Evolutionary conservation across 768 basidiomycete species (phyloP).

Genomic region (Xerocomellus intermedius): DNA sequence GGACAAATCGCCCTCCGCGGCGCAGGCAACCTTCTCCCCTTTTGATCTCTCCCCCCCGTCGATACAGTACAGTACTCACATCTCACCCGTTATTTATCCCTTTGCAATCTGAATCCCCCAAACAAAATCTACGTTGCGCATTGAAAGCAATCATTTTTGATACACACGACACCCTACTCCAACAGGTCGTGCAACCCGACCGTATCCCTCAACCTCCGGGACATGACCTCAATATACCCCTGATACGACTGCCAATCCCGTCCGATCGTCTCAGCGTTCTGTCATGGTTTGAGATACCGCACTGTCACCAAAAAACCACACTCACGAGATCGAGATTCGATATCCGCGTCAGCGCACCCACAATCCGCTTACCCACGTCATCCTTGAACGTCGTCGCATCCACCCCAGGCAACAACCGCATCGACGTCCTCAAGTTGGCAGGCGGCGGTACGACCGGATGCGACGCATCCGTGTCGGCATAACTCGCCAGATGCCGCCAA

Average conservation of each 20-base stretch:
- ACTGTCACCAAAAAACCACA: constrained; percentile 6
- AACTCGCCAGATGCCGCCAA: constrained; percentile 78
- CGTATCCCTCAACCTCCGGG: constrained; percentile 63
- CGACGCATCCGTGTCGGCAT: constrained; percentile 38
- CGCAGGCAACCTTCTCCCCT: constrained; percentile 77
- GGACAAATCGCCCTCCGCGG: constrained; percentile 80
- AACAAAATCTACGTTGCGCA: not conserved
- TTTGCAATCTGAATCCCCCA: constrained; percentile 2
- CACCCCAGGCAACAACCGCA: constrained; percentile 56
- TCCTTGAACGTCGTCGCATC: constrained; percentile 57
- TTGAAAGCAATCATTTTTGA: not conserved
- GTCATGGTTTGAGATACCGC: constrained; percentile 10
- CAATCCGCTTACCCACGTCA: constrained; percentile 56
- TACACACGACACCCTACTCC: constrained; percentile 13
- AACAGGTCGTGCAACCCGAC: constrained; percentile 51
- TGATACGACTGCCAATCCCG: constrained; percentile 61
- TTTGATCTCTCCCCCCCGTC: constrained; percentile 40
- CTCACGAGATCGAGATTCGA: constrained; percentile 50
- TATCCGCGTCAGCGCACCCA: constrained; percentile 54
- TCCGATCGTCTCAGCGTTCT: constrained; percentile 46
- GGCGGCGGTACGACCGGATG: constrained; percentile 5
- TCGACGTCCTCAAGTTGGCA: constrained; percentile 42
- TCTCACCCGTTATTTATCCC: constrained; percentile 3
- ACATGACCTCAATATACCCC: constrained; percentile 76
- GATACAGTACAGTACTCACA: not conserved